Percentiles rank a stretch among this genome's conserved stretches.
Evolutionary conservation across 2,329 filamentous ascomycete species (phyloP).

Genomic region (Fusarium solani-melongenae): DNA sequence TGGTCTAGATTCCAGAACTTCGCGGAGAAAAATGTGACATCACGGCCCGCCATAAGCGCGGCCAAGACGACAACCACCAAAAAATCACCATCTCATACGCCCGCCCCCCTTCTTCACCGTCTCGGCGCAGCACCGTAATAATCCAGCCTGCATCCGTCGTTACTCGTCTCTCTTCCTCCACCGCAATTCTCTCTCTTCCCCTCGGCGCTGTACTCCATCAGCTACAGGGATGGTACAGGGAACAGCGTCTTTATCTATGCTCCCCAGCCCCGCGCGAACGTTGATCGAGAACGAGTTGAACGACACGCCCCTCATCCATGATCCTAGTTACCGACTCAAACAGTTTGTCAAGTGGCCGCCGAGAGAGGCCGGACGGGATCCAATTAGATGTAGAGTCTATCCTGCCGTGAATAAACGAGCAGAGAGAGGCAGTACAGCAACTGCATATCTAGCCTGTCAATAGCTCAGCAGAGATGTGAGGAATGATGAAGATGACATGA

Average conservation of each 20-base stretch:
- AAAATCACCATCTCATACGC: background rate
- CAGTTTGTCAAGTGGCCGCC: constrained; percentile 5
- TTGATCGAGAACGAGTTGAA: constrained; percentile 27
- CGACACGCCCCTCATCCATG: constrained; percentile 27
- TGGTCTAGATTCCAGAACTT: constrained; percentile 29
- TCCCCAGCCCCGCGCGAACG: constrained; percentile 24
- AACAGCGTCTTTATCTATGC: constrained; percentile 31
- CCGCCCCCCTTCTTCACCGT: background rate
- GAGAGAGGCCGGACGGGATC: background rate
- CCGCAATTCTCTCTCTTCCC: constrained; percentile 10
- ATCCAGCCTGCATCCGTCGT: constrained; percentile 6
- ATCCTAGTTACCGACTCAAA: constrained; percentile 9
- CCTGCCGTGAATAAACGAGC: constrained; percentile 15
- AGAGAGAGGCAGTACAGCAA: constrained; percentile 1
- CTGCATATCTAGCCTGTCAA: constrained; percentile 16
- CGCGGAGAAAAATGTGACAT: constrained; percentile 22
- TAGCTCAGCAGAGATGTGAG: background rate
- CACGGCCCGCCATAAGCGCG: constrained; percentile 5
- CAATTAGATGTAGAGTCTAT: background rate
- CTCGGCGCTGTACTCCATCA: constrained; percentile 20
- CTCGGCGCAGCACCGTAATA: constrained; percentile 11
- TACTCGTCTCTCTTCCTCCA: constrained; percentile 12
- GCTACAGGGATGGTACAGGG: constrained; percentile 34
- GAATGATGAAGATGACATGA: constrained; percentile 24
- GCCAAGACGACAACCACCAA: background rate